phyloP scores from a whole-genome alignment of 1,284 basidiomycete species.

The Ceraceosorus guamensis region DNA sequence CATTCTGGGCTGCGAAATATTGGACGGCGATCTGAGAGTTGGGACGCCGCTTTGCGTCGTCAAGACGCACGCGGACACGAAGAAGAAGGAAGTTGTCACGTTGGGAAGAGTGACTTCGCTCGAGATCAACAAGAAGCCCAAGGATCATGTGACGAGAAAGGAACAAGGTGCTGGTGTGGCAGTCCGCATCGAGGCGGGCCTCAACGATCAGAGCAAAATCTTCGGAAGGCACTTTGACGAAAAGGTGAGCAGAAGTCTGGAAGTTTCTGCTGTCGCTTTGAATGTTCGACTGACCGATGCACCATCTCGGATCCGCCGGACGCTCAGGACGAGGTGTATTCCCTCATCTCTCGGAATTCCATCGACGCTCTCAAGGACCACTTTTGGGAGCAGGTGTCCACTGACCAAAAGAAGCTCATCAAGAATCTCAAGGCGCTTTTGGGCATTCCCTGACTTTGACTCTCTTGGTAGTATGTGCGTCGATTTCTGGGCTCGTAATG shows the following conservation, averaged over 20 bases:
- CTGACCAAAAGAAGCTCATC: constrained; percentile 89
- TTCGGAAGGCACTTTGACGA: constrained; percentile 77
- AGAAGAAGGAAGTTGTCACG: constrained; percentile 82
- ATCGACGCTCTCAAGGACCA: constrained; percentile 89
- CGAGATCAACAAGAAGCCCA: constrained; percentile 45
- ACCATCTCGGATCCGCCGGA: neutral
- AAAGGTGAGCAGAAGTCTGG: constrained; percentile 36
- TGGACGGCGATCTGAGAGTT: constrained; percentile 79
- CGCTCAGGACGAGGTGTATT: constrained; percentile 73
- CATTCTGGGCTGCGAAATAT: constrained; percentile 92
- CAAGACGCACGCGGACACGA: constrained; percentile 72
- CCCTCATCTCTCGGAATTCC: constrained; percentile 79
- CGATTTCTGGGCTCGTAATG: too few relatives aligned
- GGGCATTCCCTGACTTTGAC: constrained; percentile 48
- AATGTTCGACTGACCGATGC: neutral
- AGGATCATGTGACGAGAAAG: constrained; percentile 76
- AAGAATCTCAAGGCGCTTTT: constrained; percentile 79
- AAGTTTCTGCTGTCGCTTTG: neutral
- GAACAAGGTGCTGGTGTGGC: constrained; percentile 94
- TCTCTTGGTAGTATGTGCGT: too few relatives aligned
- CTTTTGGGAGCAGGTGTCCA: constrained; percentile 82
- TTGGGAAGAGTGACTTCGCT: constrained; percentile 82
- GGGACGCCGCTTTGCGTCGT: constrained; percentile 95
- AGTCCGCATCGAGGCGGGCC: constrained; percentile 95
- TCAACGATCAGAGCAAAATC: constrained; percentile 85